Evolutionary conservation across 139 green algal species (phyloP), one percentile per base, ranked within the genome.

Genomic region (Edaphochlamys debaryana): DNA sequence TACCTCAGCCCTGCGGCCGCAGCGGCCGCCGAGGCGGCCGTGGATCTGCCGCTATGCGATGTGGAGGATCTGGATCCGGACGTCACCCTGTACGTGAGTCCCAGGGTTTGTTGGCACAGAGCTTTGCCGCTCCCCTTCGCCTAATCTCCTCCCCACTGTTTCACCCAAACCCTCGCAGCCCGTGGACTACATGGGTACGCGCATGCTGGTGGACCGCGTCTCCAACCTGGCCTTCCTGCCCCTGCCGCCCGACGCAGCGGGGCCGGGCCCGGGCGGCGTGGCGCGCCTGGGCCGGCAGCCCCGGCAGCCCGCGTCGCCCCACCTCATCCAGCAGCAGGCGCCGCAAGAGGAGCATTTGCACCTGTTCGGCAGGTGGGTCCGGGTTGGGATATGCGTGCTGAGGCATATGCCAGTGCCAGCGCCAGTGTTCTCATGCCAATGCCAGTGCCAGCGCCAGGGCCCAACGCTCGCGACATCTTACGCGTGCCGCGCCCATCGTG

Each of bases 221-320:
- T 90, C 67, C 19, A 66, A 67, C 32, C 80, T 90, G 67, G 86
- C 82, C 22, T 90, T 68, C 80, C 67, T 90, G 58, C 86, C 86
- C 29, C 54, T 85, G 36, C 25, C 62, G 0, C 22, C 30, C 38
- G 6, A 7, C 30, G 23, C 58, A 11, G 11, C 41, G 30, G 27
- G 23, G 15, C 20, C 58, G 48, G 48, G 45, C 20, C 70, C 66
- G 70, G 70, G 48, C 70, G n/a, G n/a, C n/a, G 27, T 25, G 15
- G n/a, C 58, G 48, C 70, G 45, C 20, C 70, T 78, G 70, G 70
- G 48, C 70, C n/a, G 70, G 19, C 70, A 38, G 42, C 30, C 36
- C 36, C 36, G 23, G 11, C 17, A 17, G 6, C 40, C 17, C 20
- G 30, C 42, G 3, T 41, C 42, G 13, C 9, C 20, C 4, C 19